phyloP scores from a whole-genome alignment of 176 grass and related monocot species.

The Cenchrus fungigraminus region DNA sequence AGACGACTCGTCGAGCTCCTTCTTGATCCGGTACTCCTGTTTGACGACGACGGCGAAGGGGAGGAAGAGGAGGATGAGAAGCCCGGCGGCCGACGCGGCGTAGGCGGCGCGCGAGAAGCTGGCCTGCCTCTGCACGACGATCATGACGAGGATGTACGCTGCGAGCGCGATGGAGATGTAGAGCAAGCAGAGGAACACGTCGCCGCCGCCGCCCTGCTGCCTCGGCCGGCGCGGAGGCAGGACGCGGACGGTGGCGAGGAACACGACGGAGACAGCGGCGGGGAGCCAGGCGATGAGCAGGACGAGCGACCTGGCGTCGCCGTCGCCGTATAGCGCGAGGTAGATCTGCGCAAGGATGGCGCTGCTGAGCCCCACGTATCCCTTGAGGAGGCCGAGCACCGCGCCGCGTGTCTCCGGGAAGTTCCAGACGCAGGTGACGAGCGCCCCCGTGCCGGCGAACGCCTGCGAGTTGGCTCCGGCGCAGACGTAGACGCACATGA shows the following conservation, averaged over 20 bases:
- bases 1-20: neutral
- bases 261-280: constrained; percentile 46
- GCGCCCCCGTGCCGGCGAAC: constrained; percentile 62
- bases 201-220: neutral
- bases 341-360: constrained; percentile 78
- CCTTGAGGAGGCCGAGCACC: constrained; percentile 64
- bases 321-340: constrained; percentile 53
- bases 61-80: constrained; percentile 51
- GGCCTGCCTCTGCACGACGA: constrained; percentile 41
- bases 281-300: constrained; percentile 67
- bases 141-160: constrained; percentile 41
- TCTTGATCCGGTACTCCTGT: constrained; percentile 37
- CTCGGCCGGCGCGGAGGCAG: neutral
- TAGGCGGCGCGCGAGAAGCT: constrained; percentile 30
- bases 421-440: constrained; percentile 77
- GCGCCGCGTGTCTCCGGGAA: constrained; percentile 60
- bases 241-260: constrained; percentile 31
- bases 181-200: constrained; percentile 53
- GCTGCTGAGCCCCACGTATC: constrained; percentile 74
- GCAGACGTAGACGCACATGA: constrained; percentile 55
- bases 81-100: constrained; percentile 17
- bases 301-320: constrained; percentile 44
- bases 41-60: constrained; percentile 49
- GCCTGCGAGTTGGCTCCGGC: constrained; percentile 51
- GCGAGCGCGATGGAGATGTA: constrained; percentile 56